Conservation (phyloP, 805 yeast genomes). For the Monosporozyma aerobia region DNA sequence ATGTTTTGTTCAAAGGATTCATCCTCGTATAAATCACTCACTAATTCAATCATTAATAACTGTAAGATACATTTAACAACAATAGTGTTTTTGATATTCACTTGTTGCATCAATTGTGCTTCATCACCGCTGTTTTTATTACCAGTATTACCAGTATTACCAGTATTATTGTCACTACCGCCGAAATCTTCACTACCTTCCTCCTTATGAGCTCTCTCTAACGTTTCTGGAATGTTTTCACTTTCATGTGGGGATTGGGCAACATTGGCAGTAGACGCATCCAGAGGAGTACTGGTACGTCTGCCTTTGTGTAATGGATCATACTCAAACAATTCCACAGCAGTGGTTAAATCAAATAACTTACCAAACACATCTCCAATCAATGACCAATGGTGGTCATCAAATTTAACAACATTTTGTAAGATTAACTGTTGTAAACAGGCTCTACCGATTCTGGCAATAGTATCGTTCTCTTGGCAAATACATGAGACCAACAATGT, state of each 20-base stretch:
- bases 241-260: neutral
- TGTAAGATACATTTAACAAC: slow-evolving; percentile 91
- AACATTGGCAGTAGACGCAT: neutral
- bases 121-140: slow-evolving; percentile 22
- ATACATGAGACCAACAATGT: slow-evolving; percentile 76
- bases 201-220: slow-evolving; percentile 26
- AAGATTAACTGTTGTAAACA: slow-evolving; percentile 73
- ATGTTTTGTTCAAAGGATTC: slow-evolving; percentile 54
- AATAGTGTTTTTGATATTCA: slow-evolving; percentile 58
- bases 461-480: slow-evolving; percentile 94
- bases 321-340: slow-evolving; percentile 64
- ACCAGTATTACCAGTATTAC: too few relatives aligned
- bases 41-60: slow-evolving; percentile 74
- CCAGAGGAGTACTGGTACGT: slow-evolving; percentile 11
- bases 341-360: slow-evolving; percentile 76
- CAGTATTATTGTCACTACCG: slow-evolving; percentile 14
- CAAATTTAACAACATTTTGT: slow-evolving; percentile 63
- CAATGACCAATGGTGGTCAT: slow-evolving; percentile 62
- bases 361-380: slow-evolving; percentile 55
- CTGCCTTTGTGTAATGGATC: slow-evolving; percentile 34
- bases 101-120: slow-evolving; percentile 7
- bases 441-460: slow-evolving; percentile 87
- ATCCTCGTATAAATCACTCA: slow-evolving; percentile 73
- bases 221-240: slow-evolving; percentile 16
- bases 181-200: slow-evolving; percentile 32